Percentiles rank a stretch among this genome's conserved stretches.
These are phyloP conservation scores for Phytopythium delawarense DNA, from an alignment of 352 stramenopile genomes.

Conservation along the genomic window DNA sequence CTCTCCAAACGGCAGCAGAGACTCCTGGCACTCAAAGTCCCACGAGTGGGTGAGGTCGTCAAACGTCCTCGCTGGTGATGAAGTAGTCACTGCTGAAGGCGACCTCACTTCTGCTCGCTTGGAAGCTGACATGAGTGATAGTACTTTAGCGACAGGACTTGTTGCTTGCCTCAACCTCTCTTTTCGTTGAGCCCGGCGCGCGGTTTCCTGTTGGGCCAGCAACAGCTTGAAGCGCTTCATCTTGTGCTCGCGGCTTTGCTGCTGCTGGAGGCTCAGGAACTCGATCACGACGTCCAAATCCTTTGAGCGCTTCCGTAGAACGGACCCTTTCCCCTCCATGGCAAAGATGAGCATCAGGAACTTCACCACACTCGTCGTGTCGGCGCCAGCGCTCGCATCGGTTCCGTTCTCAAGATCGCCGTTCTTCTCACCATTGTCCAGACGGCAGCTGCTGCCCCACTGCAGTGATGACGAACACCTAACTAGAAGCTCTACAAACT, in stretches of 20 bases:
- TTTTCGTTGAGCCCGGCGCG: slow-evolving; percentile 4
- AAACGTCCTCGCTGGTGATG: slow-evolving; percentile 12
- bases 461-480: slow-evolving; percentile 42
- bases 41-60: slow-evolving; percentile 29
- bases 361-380: slow-evolving; percentile 38
- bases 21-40: slow-evolving; percentile 9
- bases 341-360: slow-evolving; percentile 79
- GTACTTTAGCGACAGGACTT: neutral
- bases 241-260: slow-evolving; percentile 30
- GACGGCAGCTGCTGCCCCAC: slow-evolving; percentile 27
- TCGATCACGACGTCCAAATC: slow-evolving; percentile 49
- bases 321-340: slow-evolving; percentile 62
- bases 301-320: slow-evolving; percentile 51
- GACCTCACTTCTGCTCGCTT: neutral
- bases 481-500: slow-evolving; percentile 60
- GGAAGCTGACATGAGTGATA: neutral
- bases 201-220: slow-evolving; percentile 23
- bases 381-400: neutral
- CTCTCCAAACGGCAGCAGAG: neutral
- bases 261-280: slow-evolving; percentile 42
- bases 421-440: neutral
- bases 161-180: neutral
- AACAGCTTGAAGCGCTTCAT: slow-evolving; percentile 42
- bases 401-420: neutral
- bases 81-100: neutral